Percentiles rank a stretch among this genome's conserved stretches.
Evolutionary conservation across 192 early-diverging fungal genomes (phyloP).

Genomic region (Dissophora globulifera): DNA sequence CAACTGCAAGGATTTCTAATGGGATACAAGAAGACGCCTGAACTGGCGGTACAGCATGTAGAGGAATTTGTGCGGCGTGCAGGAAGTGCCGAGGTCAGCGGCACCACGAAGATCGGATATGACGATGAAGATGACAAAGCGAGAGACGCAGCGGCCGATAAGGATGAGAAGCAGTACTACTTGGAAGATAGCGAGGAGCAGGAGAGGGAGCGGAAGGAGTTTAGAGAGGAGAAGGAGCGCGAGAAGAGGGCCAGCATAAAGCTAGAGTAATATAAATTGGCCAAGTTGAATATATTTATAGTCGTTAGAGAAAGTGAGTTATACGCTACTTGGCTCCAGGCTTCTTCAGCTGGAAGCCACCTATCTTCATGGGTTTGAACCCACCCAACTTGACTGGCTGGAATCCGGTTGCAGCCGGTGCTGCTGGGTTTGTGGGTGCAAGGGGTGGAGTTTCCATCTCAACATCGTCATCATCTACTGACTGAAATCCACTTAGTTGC

Average conservation of each 20-base stretch:
- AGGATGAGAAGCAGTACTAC: conserved; percentile 13
- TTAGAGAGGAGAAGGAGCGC: conserved; percentile 29
- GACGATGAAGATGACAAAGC: conserved; percentile 4
- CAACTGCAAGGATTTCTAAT: conserved; percentile 64
- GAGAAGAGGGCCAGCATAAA: conserved; percentile 21
- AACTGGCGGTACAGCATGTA: conserved; percentile 48
- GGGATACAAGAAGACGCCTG: conserved; percentile 59
- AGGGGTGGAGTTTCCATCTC: no score
- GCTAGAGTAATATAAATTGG: background rate
- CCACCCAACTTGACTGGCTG: conserved; percentile 38
- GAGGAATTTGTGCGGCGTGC: conserved; percentile 47
- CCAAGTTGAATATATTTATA: background rate
- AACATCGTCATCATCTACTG: no score
- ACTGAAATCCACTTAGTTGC: background rate
- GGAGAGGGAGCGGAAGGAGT: conserved; percentile 15
- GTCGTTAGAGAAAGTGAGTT: background rate
- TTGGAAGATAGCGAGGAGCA: conserved; percentile 29
- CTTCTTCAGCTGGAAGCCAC: conserved; percentile 40
- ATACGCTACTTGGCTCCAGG: conserved; percentile 39
- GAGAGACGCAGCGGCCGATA: background rate
- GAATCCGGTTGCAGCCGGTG: conserved; percentile 20
- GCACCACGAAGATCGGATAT: conserved; percentile 46
- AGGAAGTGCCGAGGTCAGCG: conserved; percentile 46
- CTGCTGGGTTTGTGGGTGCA: no score
- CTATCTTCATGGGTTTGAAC: conserved; percentile 50